These are phyloP conservation scores for Baorangia bicolor DNA, from an alignment of 768 basidiomycete genomes.

Conservation along the genomic window DNA sequence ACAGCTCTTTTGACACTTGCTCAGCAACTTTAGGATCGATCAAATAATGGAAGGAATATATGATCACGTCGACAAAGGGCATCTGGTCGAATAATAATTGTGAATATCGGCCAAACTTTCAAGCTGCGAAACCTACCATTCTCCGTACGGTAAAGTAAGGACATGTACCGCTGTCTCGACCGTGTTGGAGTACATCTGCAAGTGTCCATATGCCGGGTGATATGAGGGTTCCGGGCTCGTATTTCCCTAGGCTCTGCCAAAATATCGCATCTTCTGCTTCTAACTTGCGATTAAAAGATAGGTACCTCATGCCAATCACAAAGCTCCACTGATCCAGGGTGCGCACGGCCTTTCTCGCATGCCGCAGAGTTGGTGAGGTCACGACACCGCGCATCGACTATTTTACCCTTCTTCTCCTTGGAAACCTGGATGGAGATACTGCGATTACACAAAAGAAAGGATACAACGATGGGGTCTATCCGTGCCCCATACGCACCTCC, in stretches of 20 bases:
- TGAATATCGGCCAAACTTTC: not conserved
- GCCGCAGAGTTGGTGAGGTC: conserved; percentile 86
- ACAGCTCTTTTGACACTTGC: conserved; percentile 96
- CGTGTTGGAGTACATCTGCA: conserved; percentile 88
- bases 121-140: conserved; percentile 64
- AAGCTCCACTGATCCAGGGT: conserved; percentile 88
- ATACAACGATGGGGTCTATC: not conserved
- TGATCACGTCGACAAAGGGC: conserved; percentile 93
- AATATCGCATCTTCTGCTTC: not conserved
- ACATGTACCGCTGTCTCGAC: conserved; percentile 80
- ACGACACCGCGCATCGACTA: conserved; percentile 95
- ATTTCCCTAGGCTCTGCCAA: conserved; percentile 72
- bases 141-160: conserved; percentile 96
- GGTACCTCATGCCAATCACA: conserved; percentile 95
- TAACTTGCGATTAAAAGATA: not conserved
- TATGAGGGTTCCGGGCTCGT: conserved; percentile 79
- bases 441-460: not conserved
- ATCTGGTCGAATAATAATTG: conserved; percentile 53
- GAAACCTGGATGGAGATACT: conserved; percentile 58
- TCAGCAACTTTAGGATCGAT: conserved; percentile 99
- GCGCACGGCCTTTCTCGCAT: conserved; percentile 77
- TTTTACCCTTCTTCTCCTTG: conserved; percentile 97
- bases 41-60: conserved; percentile 98
- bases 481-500: conserved; percentile 52
- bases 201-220: conserved; percentile 91